Evolutionary conservation across 1,284 basidiomycete genomes (phyloP), one percentile per base, ranked within the genome.

Genomic region (Trametes versicolor): DNA sequence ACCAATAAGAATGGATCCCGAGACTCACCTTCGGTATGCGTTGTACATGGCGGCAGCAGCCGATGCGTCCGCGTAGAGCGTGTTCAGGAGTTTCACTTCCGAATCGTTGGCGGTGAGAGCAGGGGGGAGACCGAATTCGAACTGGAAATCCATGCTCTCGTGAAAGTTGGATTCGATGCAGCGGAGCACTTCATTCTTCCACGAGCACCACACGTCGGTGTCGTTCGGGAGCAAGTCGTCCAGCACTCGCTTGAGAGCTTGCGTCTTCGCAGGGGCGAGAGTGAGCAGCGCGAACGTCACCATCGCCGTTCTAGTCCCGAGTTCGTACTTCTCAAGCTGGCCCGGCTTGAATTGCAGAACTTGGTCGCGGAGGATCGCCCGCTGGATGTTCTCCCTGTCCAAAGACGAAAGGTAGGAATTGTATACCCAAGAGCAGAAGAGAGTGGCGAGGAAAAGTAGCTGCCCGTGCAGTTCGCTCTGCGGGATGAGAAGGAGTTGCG

Each of bases 401-500:
- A 70, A 19, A 1, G 69, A 70, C 7, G 69, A 68, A 41, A 70
- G 62, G 34, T 63, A 70, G 21, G 69, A 68, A 55, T 63, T 70
- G 60, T 70, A 70, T 9, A 48, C 29, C 66, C 69, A 70, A 1
- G 69, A 68, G 34, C 41, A 64, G 4, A 58, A 60, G 48, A 70
- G 65, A 15, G 66, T 66, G 17, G 54, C 52, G 8, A 70, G 58
- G 60, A 70, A 70, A 57, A 66, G 53, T 48, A 68, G 39, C 39
- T 70, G 69, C 1, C 69, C 69, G 15, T 62, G 65, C 15, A 68
- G 58, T 9, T 52, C 54, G 4, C 64, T 64, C 23, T 68, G 64
- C 4, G 69, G 69, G 13, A 70, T 60, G 29, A 68, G 15, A 36
- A 70, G 69, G 12, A 70, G 60, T 32, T 70, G 69, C 12, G 54